Evolutionary conservation across 1,284 basidiomycete genomes (phyloP), one percentile per base, ranked within the genome.

Genomic region (Prillingera fragicola): DNA sequence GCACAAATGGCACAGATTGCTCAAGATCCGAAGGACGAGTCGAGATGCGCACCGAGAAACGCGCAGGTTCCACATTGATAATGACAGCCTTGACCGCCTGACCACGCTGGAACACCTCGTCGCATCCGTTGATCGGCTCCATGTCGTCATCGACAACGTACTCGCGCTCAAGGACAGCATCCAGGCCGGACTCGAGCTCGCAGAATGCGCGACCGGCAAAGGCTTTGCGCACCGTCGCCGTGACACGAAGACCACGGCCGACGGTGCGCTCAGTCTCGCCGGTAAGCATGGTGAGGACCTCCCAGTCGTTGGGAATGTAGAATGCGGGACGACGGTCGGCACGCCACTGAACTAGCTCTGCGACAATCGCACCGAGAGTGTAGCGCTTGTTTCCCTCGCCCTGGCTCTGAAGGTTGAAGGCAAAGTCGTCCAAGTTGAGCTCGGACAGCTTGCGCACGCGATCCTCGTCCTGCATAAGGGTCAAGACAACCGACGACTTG

Each of bases 401-500:
- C 44, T 69, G 60, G 13, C 60, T 56, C 60, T 84, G 85, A 59
- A 98, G 81, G 71, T 88, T 94, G 69, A 85, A 81, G 6, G 94
- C 94, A 64, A 97, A 98, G 67, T 97, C 91, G 67, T 97, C 94
- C 54, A 99, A 75, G 63, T 91, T 94, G 48, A 98, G 82, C 56
- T 94, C 89, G 45, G 83, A 79, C 15, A 99, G 76, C 73, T 94
- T 96, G 60, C 78, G 80, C 46, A 80, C 83, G 56, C 82, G 83
- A 53, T 89, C 83, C 21, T 75, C 74, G 62, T 92, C 87, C 36
- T 82, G 77, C 83, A 96, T 89, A 63, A 99, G 83, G 42, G 85
- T 75, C 33, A 91, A 83, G 8, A 92, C 87, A 41, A 85, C 81
- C 6, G 65, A 65, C 4, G 91, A 95, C 27, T 88, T 85, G 64